Conservation (phyloP, 2,329 filamentous ascomycete genomes). For the Leptographium flavum region DNA sequence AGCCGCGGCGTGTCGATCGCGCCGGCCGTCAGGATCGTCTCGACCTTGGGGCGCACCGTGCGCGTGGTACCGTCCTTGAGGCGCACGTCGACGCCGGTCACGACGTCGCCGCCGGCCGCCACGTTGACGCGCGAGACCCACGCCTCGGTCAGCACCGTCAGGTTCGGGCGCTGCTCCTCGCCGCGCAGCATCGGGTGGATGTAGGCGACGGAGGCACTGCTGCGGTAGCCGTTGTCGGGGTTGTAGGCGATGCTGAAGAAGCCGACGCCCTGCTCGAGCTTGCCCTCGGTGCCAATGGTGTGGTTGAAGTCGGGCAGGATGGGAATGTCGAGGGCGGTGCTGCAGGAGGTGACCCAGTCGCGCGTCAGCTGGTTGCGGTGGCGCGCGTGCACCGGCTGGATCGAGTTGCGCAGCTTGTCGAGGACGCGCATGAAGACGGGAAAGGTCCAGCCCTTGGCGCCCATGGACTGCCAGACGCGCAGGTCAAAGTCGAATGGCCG, state of each 20-base stretch:
- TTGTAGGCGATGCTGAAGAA: conserved; percentile 91
- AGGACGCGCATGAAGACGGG: conserved; percentile 69
- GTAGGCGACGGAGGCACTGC: conserved; percentile 80
- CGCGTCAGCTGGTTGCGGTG: conserved; percentile 85
- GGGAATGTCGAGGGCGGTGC: conserved; percentile 64
- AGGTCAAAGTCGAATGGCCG: conserved; percentile 81
- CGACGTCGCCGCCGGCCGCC: conserved; percentile 38
- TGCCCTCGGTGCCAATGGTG: conserved; percentile 60
- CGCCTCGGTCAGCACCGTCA: conserved; percentile 75
- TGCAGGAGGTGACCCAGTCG: conserved; percentile 78
- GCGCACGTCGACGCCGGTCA: conserved; percentile 58
- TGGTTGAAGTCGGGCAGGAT: conserved; percentile 77
- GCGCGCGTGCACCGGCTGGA: conserved; percentile 72
- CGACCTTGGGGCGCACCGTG: conserved; percentile 50
- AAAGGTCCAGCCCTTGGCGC: conserved; percentile 77
- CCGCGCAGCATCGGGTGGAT: conserved; percentile 81
- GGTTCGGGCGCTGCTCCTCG: conserved; percentile 67
- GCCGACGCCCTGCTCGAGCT: conserved; percentile 62
- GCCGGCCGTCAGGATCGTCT: conserved; percentile 69
- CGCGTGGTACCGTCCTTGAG: conserved; percentile 34
- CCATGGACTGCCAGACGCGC: conserved; percentile 68
- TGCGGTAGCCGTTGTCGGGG: conserved; percentile 71
- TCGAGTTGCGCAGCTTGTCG: conserved; percentile 76
- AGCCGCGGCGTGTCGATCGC: conserved; percentile 68
- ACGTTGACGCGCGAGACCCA: conserved; percentile 78